Evolutionary conservation across 179 eudicot species (phyloP).

Genomic region (Beta lomatogona): DNA sequence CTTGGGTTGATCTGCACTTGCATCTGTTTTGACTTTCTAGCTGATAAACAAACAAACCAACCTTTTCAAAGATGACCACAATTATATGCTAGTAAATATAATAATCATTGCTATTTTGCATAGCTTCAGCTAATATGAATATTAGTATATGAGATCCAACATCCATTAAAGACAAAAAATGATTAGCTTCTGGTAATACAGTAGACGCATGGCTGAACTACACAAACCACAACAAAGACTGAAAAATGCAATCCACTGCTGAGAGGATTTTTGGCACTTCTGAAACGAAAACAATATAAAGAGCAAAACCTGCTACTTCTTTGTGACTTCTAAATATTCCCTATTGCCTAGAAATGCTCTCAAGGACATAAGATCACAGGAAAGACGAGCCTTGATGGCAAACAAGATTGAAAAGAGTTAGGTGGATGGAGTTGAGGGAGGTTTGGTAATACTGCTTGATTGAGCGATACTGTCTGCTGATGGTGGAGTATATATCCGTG

Average conservation of each 20-base stretch:
- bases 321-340: constrained; percentile 15
- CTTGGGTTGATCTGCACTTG: no score
- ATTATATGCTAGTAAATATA: no score
- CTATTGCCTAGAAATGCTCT: constrained; percentile 5
- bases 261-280: constrained; percentile 1
- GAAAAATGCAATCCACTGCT: not conserved
- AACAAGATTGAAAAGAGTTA: constrained; percentile 16
- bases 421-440: constrained; percentile 36
- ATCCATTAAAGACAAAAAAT: not conserved
- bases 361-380: constrained; percentile 1
- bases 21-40: no score
- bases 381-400: not conserved
- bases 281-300: not conserved
- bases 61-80: no score
- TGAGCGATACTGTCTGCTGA: constrained; percentile 31
- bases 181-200: not conserved
- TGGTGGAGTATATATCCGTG: constrained; percentile 71
- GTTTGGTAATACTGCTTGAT: constrained; percentile 33
- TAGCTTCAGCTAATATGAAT: no score
- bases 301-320: not conserved
- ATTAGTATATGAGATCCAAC: no score
- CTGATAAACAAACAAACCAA: no score
- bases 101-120: no score
- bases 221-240: not conserved
- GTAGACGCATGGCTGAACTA: not conserved